A percentile compares a stretch with the other conserved stretches of the same genome.
Conservation (phyloP, 108 stramenopile genomes). For the Parietichytrium sp. region DNA sequence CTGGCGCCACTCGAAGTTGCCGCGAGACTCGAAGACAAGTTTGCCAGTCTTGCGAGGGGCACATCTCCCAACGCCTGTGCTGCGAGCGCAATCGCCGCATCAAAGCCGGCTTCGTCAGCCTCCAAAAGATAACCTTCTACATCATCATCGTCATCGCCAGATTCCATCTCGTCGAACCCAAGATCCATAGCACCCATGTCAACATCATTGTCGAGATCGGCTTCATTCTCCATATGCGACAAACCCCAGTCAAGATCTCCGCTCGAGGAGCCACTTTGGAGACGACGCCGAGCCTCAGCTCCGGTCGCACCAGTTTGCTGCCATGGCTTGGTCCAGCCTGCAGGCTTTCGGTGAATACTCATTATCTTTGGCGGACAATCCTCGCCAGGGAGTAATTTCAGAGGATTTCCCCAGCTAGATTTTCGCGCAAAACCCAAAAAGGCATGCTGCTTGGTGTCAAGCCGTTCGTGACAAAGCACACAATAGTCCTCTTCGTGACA, state of each 20-base stretch:
- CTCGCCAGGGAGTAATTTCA: neutral
- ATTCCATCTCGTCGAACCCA: neutral
- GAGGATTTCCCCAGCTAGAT: neutral
- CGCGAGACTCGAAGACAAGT: no score
- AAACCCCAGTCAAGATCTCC: constrained; percentile 24
- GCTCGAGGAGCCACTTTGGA: neutral
- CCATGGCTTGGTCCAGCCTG: neutral
- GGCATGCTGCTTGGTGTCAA: neutral
- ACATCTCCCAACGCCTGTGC: neutral
- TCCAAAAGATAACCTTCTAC: neutral
- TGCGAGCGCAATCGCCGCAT: neutral
- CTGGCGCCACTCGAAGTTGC: no score
- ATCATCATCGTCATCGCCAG: neutral
- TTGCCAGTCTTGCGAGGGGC: neutral
- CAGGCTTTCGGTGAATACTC: neutral
- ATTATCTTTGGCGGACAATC: neutral
- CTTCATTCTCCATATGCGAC: neutral
- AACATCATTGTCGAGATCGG: neutral
- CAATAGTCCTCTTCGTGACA: constrained; percentile 27
- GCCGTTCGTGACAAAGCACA: constrained; percentile 12
- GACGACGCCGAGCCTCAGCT: neutral
- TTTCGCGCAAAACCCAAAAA: neutral
- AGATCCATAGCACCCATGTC: neutral
- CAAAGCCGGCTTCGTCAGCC: neutral
- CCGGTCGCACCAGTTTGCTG: neutral